Evolutionary conservation across 345 rosid species (phyloP).

Genomic region (Durio zibethinus): DNA sequence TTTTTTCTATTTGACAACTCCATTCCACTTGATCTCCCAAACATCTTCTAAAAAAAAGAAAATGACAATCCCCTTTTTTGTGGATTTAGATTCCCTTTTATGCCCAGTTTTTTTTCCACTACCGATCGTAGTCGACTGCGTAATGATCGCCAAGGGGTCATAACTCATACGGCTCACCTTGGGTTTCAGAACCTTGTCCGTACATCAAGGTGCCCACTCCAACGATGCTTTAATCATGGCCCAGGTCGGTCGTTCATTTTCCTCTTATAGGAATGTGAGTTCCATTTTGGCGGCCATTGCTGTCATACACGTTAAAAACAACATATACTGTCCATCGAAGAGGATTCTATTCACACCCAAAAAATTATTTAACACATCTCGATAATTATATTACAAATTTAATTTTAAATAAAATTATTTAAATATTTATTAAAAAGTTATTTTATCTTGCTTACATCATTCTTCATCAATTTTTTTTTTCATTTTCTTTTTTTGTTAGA

Average conservation of each 20-base stretch:
- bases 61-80: neutral
- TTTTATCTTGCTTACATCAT: too few species aligned
- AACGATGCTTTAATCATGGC: neutral
- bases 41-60: neutral
- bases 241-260: neutral
- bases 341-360: too few species aligned
- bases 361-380: too few species aligned
- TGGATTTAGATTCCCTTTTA: neutral
- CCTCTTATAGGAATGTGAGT: too few species aligned
- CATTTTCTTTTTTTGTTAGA: too few species aligned
- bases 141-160: neutral
- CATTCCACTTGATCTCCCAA: neutral
- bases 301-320: too few species aligned
- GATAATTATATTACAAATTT: too few species aligned
- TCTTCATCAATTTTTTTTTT: too few species aligned
- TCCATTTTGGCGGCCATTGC: neutral
- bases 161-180: neutral
- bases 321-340: too few species aligned
- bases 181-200: neutral
- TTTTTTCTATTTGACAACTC: neutral
- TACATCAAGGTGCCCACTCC: neutral
- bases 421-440: too few species aligned
- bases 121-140: neutral
- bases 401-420: too few species aligned
- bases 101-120: neutral